Conservation (phyloP, 306 rosid species). For the Mimosa pudica region DNA sequence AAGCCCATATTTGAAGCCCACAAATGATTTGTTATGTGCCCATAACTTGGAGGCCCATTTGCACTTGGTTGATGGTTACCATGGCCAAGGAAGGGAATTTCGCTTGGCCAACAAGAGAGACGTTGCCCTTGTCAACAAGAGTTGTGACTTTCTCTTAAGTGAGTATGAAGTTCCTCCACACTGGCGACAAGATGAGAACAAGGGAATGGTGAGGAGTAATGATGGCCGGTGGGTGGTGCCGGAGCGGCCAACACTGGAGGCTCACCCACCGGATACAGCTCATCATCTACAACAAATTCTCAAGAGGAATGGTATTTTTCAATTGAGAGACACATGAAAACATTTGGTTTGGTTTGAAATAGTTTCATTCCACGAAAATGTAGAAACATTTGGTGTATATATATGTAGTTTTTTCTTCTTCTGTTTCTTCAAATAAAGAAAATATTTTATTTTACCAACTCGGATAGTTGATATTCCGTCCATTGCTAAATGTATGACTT, state of each 20-base stretch:
- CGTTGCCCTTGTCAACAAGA: constrained; percentile 65
- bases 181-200: constrained; percentile 80
- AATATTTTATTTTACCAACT: too few relatives aligned
- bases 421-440: too few relatives aligned
- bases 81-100: constrained; percentile 48
- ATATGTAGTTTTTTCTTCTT: neutral
- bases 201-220: constrained; percentile 58
- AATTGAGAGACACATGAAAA: constrained; percentile 20
- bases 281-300: constrained; percentile 54
- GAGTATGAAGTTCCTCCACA: constrained; percentile 55
- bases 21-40: constrained; percentile 49
- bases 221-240: constrained; percentile 76
- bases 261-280: constrained; percentile 59
- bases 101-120: constrained; percentile 48
- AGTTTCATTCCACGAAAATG: neutral
- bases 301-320: constrained; percentile 12
- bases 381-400: neutral
- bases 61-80: constrained; percentile 66
- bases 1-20: constrained; percentile 57
- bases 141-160: constrained; percentile 44
- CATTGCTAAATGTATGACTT: too few relatives aligned
- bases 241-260: constrained; percentile 52
- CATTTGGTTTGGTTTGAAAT: neutral
- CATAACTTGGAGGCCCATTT: constrained; percentile 68
- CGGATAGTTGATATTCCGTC: neutral